Evolutionary conservation across 768 basidiomycete genomes (phyloP).

Genomic region (Suillus ampliporus): DNA sequence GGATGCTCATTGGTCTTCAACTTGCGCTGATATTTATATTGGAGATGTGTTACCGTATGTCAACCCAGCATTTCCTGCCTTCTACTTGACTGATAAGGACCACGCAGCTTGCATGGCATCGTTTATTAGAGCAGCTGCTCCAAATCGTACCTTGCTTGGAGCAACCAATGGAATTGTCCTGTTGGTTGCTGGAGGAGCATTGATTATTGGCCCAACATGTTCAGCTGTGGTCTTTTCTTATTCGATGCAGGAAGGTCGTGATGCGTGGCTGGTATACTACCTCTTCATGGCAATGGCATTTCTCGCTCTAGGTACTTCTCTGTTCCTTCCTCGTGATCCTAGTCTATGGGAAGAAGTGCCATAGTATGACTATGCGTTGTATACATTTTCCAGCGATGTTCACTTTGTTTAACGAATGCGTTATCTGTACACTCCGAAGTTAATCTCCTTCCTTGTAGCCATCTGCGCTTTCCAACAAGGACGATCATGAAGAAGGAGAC

Average conservation of each 20-base stretch:
- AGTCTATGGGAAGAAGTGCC: background rate
- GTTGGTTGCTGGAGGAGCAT: background rate
- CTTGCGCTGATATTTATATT: constrained; percentile 44
- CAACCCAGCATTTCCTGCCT: background rate
- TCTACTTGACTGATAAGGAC: background rate
- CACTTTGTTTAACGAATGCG: too few relatives aligned
- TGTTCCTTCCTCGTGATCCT: background rate
- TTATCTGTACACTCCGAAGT: too few relatives aligned
- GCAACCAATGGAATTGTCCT: background rate
- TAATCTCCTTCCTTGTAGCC: too few relatives aligned
- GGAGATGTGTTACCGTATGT: background rate
- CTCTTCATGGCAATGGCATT: background rate
- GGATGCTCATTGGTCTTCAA: constrained; percentile 56
- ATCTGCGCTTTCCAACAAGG: too few relatives aligned
- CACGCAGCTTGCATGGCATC: constrained; percentile 3
- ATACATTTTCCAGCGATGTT: too few relatives aligned
- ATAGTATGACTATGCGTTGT: background rate
- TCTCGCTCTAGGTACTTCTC: background rate
- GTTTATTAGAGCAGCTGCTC: background rate
- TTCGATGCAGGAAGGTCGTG: background rate
- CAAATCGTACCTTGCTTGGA: background rate
- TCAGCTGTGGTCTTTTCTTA: background rate
- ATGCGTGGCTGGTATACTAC: background rate
- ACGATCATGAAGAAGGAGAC: too few relatives aligned
- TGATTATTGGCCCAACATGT: background rate